Conservation (phyloP, 2,329 filamentous ascomycete species). For the Pochonia chlamydosporia region DNA sequence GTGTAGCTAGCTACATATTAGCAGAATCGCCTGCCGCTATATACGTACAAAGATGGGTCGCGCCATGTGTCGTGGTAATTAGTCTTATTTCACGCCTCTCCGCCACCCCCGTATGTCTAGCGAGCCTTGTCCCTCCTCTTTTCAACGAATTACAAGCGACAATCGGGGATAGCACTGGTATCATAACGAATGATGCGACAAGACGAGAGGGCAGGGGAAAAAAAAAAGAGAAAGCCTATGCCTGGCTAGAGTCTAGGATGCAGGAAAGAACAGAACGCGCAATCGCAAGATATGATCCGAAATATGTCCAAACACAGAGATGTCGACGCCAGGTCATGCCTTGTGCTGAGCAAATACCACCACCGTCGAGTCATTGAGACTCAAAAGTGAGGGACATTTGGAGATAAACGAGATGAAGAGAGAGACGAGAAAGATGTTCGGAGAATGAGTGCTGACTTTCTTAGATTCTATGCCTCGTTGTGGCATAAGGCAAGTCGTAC, state of each 20-base stretch:
- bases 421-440: not conserved
- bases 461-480: not conserved
- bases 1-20: constrained; percentile 10
- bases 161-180: constrained; percentile 17
- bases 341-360: constrained; percentile 8
- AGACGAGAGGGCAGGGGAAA: constrained; percentile 12
- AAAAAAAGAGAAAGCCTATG: constrained; percentile 21
- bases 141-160: constrained; percentile 3
- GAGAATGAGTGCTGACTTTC: not conserved
- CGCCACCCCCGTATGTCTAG: not conserved
- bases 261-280: constrained; percentile 23
- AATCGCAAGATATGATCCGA: constrained; percentile 22
- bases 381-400: not conserved
- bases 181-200: constrained; percentile 7
- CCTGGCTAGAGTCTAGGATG: constrained; percentile 28
- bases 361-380: not conserved
- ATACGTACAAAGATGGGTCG: constrained; percentile 1
- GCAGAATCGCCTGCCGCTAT: not conserved
- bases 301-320: constrained; percentile 24
- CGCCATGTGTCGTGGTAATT: not conserved
- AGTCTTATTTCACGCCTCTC: not conserved
- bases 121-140: not conserved
- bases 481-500: too few relatives aligned
- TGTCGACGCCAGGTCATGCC: constrained; percentile 23
- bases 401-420: not conserved